A percentile compares a stretch with the other conserved stretches of the same genome.
phyloP scores from a whole-genome alignment of 1,284 basidiomycete species.

The Kwoniella shivajii region DNA sequence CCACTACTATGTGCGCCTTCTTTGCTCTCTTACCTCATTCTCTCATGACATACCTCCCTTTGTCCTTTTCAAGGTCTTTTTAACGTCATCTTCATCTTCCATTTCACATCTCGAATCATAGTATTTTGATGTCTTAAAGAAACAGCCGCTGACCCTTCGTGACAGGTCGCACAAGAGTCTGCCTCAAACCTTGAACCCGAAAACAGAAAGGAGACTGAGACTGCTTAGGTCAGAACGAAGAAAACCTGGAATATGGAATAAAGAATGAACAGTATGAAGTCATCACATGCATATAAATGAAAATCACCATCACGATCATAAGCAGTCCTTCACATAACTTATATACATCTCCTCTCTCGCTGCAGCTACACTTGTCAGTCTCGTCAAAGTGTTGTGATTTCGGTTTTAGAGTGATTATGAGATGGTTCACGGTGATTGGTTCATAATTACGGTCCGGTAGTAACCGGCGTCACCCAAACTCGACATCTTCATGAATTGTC shows the following conservation, averaged over 20 bases:
- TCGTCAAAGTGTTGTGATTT: no score
- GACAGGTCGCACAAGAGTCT: constrained; percentile 16
- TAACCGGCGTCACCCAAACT: neutral
- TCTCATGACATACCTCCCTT: neutral
- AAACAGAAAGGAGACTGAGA: constrained; percentile 22
- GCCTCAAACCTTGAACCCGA: constrained; percentile 14
- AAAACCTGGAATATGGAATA: no score
- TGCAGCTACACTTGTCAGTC: neutral
- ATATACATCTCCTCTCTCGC: neutral
- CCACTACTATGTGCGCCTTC: neutral
- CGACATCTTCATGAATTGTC: no score
- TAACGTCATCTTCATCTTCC: no score
- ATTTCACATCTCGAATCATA: no score
- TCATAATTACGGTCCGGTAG: neutral
- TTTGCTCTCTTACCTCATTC: neutral
- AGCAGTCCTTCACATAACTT: neutral
- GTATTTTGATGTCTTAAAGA: no score
- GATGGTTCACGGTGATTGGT: neutral
- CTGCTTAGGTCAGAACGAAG: constrained; percentile 6
- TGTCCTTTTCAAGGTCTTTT: no score
- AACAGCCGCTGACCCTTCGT: neutral
- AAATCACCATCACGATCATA: no score
- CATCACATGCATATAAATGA: neutral
- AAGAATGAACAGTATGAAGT: neutral
- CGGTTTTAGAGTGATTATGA: neutral